Percentiles rank a stretch among this genome's conserved stretches.
Conservation (phyloP, 306 rosid species). For the Ceratonia siliqua region DNA sequence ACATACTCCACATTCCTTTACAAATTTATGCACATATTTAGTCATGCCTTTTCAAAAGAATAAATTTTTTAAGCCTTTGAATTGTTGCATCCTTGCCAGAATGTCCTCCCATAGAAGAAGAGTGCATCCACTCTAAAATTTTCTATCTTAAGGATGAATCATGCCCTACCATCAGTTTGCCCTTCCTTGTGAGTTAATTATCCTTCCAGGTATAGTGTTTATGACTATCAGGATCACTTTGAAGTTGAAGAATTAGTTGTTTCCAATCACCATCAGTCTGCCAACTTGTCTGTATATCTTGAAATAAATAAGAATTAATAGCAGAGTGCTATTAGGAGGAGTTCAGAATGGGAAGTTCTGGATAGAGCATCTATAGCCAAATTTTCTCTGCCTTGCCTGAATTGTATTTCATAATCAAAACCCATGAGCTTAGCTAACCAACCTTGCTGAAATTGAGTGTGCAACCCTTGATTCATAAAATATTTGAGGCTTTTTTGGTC, state of each 20-base stretch:
- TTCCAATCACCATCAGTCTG: no score
- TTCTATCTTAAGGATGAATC: rapidly evolving
- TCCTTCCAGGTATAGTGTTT: no score
- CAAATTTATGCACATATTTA: not conserved
- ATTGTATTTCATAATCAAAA: not conserved
- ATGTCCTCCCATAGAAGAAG: not conserved
- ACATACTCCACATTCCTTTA: not conserved
- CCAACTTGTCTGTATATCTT: no score
- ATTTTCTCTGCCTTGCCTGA: not conserved
- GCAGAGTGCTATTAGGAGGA: no score
- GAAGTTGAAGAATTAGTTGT: no score
- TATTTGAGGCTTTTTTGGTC: not conserved
- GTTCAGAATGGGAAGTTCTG: not conserved
- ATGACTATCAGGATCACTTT: no score
- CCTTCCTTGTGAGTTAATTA: no score
- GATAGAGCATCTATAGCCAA: not conserved
- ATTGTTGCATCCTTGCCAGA: not conserved
- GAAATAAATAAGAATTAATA: no score
- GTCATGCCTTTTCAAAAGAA: not conserved
- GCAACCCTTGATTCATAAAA: not conserved
- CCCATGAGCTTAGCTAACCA: not conserved
- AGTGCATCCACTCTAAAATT: no score
- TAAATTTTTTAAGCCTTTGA: not conserved
- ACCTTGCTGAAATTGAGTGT: not conserved
- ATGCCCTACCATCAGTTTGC: no score